Base-by-base conservation (phyloP, 1,284 basidiomycete genomes). In the Moesziomyces sp. region DNA sequence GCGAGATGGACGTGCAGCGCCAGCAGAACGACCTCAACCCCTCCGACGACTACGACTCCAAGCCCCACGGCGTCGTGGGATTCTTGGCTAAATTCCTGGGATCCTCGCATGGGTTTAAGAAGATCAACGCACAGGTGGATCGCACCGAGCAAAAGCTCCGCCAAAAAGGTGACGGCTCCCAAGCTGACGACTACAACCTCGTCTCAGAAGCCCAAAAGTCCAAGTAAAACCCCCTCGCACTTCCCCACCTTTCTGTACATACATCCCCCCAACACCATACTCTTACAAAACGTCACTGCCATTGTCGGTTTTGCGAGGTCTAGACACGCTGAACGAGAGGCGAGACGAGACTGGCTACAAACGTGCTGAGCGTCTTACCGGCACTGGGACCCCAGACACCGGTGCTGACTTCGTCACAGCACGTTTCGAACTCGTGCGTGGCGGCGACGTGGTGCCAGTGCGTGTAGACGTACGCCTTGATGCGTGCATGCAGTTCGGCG, bases 401-500 rank as follows among this genome's bases (percentile, higher is more conserved):
- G 35, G 58, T 46, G 21, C 64, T 69, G 7, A 83, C 79, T 40
- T 83, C 68, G 58, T 81, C 78, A 50, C 79, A 82, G 64, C 82
- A 83, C 10, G 67, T 52, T 21, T 81, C 81, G 58, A 83, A 83
- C 58, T 78, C 78, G 5, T 54, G 49, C 40, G 76, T 77, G 43
- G 60, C 49, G 40, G 70, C 57, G 3, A 83, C 81, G 7, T 46
- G 61, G 13, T 74, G 54, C 80, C 80, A 82, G 48, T 80, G 54
- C 33, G 76, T 68, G 43, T 77, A 82, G 43, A 83, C 80, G 52
- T 77, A 83, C 23, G 70, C 54, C 64, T 79, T 78, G 60, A 83
- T 76, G 9, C 59, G 51, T 3, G 58, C 54, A 40, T 83, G 81
- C 40, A 83, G 58, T 24, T 78, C 74, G 14, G 62, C 58, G 46